A percentile compares a stretch with the other conserved stretches of the same genome.
Conservation (phyloP, 805 yeast genomes). For the Sugiyamaella lignohabitans region DNA sequence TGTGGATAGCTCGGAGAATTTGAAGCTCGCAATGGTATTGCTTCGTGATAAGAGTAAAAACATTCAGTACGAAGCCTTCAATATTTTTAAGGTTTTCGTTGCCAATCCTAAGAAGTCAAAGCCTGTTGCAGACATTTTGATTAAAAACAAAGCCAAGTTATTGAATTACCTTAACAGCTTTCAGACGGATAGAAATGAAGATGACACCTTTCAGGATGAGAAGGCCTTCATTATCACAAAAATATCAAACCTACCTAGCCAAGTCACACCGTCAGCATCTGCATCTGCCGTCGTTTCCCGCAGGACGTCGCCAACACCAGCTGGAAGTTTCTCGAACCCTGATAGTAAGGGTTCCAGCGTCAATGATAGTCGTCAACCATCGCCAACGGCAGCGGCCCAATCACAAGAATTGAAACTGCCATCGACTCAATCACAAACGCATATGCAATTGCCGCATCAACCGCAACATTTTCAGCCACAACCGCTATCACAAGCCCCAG, state of each 20-base stretch:
- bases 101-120: conserved; percentile 90
- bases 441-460: no score
- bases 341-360: no score
- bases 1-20: conserved; percentile 72
- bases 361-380: no score
- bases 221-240: conserved; percentile 71
- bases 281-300: conserved; percentile 6
- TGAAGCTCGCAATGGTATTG: conserved; percentile 79
- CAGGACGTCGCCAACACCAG: conserved; percentile 9
- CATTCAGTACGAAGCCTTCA: conserved; percentile 84
- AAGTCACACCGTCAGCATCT: conserved; percentile 7
- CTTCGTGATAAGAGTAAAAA: conserved; percentile 85
- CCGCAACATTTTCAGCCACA: no score
- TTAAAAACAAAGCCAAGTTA: conserved; percentile 75
- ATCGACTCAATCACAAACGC: no score
- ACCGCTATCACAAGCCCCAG: no score
- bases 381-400: no score
- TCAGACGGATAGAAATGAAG: conserved; percentile 52
- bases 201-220: conserved; percentile 65
- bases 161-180: conserved; percentile 62
- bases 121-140: conserved; percentile 69
- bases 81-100: conserved; percentile 89
- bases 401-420: no score
- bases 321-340: conserved; percentile 12
- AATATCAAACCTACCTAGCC: conserved; percentile 40